Evolutionary conservation across 129 eudicot species (phyloP), one percentile per base, ranked within the genome.

Genomic region (Glebionis coronaria): DNA sequence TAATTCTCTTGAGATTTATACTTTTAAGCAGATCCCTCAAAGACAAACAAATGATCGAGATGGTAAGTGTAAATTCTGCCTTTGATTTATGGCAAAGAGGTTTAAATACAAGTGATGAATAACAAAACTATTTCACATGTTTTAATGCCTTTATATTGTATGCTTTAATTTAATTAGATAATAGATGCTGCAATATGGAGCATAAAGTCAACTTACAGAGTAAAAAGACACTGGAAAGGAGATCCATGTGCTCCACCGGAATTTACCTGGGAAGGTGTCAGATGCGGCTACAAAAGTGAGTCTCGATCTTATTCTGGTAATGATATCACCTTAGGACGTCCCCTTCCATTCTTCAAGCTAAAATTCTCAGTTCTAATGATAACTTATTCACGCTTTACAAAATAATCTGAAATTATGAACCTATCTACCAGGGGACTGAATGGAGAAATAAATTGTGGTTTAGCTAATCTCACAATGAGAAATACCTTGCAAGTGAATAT

Each of bases 171-270:
- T 70, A 20, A 31, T 15, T 23, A n/a, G 7, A 11, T 70, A 63
- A 31, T 69, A 81, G 87, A 70, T 44, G 55, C 49, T 61, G 82
- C 82, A 16, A 65, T 85, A 19, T 49, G 60, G 68, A 76, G 63
- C 49, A 76, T 79, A 46, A 79, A 76, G 77, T 69, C 82, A 12
- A 42, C 20, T 5, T 79, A 85, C 53, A 67, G 20, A 7, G 8
- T 75, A 53, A 65, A 44, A 70, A 82, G 35, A 47, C 65, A 79
- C 70, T 85, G 87, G 91, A 23, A 23, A 73, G 87, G 85, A 45
- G 91, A 85, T 73, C 85, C 91, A 10, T 85, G 87, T 71, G 59
- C 51, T 31, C 85, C 91, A 21, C 54, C 63, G 52, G 74, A 65
- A 14, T 76, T 60, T 58, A 21, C 28, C 19, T 85, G 91, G 85